phyloP scores from a whole-genome alignment of 306 rosid species.

The Castanea crenata region DNA sequence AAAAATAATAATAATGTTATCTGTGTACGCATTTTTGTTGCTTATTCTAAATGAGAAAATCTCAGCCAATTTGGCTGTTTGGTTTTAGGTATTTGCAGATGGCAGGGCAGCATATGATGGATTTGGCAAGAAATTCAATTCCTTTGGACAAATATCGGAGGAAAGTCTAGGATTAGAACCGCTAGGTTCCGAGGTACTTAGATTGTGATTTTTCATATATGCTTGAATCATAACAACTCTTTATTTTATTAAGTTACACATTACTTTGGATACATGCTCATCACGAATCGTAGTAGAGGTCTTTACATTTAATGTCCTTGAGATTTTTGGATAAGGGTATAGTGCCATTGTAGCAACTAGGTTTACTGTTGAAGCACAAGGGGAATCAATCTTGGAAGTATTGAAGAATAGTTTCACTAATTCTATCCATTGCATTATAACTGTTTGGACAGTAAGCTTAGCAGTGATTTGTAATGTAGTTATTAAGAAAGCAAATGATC shows the following conservation, averaged over 20 bases:
- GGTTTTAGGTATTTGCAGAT: conserved; percentile 62
- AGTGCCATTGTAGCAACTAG: background rate
- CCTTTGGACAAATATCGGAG: conserved; percentile 40
- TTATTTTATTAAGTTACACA: background rate
- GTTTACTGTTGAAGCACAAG: background rate
- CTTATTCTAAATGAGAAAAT: conserved; percentile 17
- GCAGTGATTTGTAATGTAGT: no score
- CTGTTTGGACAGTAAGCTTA: no score
- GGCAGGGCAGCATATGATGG: conserved; percentile 31
- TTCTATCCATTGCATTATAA: background rate
- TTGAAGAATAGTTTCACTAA: background rate
- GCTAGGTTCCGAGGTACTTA: conserved; percentile 64
- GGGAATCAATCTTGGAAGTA: background rate
- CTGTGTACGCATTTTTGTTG: conserved; percentile 3
- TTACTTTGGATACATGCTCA: background rate
- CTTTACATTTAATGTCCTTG: background rate
- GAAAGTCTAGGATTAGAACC: conserved; percentile 65
- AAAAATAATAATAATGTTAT: conserved; percentile 30
- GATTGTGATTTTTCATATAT: conserved; percentile 1
- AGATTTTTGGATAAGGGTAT: background rate
- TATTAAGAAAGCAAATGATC: no score
- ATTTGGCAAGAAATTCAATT: conserved; percentile 22
- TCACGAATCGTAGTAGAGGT: background rate
- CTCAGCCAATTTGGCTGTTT: conserved; percentile 19
- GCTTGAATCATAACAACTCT: conserved; percentile 9